Evolutionary conservation across 73 alveolate species (phyloP).

Genomic region (Blepharisma stoltei): DNA sequence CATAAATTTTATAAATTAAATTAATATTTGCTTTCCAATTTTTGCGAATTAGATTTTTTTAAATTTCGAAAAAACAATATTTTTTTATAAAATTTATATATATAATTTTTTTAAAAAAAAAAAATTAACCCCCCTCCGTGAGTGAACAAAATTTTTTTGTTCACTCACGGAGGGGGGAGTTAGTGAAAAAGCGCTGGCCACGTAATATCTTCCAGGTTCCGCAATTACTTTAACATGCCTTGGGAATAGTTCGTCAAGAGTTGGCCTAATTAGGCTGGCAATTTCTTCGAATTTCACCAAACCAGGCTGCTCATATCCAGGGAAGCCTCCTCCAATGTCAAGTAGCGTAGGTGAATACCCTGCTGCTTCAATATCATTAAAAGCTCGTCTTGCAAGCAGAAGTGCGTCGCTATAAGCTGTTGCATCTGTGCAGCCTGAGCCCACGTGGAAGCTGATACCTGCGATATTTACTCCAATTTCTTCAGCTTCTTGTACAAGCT

Average conservation of each 20-base stretch:
- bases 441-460: slow-evolving; percentile 31
- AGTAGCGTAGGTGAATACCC: not conserved
- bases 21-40: too few species aligned
- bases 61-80: too few species aligned
- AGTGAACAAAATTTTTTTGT: too few species aligned
- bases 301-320: slow-evolving; percentile 11
- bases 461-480: not conserved
- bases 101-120: too few species aligned
- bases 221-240: slow-evolving; percentile 9
- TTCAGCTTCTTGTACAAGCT: slow-evolving; percentile 12
- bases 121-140: too few species aligned
- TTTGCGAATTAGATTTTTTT: too few species aligned
- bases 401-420: not conserved
- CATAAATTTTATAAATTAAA: too few species aligned
- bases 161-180: not conserved
- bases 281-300: slow-evolving; percentile 13
- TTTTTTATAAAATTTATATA: too few species aligned
- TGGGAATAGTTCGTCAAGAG: slow-evolving; percentile 24
- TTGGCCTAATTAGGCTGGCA: slow-evolving; percentile 3
- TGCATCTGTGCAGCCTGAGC: slow-evolving; percentile 3
- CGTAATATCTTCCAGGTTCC: slow-evolving; percentile 30
- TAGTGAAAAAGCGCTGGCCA: not conserved
- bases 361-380: not conserved
- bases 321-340: slow-evolving; percentile 30
- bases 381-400: not conserved